Conservation (phyloP, 306 rosid genomes). For the Vigna nakashimae region DNA sequence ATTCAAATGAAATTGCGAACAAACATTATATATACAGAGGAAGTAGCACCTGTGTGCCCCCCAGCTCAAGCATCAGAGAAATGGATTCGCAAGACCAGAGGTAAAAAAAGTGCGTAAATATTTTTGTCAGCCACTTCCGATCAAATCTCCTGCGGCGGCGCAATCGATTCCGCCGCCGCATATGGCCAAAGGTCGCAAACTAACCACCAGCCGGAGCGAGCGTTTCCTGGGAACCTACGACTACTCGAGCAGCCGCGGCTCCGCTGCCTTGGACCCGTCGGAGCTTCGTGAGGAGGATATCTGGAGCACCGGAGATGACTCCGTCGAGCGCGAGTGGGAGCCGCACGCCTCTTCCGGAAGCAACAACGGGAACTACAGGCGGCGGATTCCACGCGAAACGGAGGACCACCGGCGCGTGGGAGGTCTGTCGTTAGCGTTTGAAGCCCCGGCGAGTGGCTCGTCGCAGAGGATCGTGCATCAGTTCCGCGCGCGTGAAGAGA, state of each 20-base stretch:
- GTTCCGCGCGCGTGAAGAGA: constrained; percentile 61
- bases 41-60: constrained; percentile 31
- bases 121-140: background rate
- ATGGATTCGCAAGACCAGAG: constrained; percentile 46
- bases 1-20: constrained; percentile 75
- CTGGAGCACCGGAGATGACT: constrained; percentile 66
- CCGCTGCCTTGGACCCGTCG: constrained; percentile 50
- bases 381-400: constrained; percentile 49
- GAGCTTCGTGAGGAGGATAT: constrained; percentile 90
- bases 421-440: constrained; percentile 76
- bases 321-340: constrained; percentile 49
- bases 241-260: constrained; percentile 49
- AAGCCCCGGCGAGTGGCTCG: constrained; percentile 50
- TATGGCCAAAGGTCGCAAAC: constrained; percentile 93
- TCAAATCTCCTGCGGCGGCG: constrained; percentile 20
- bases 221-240: constrained; percentile 68
- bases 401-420: constrained; percentile 51
- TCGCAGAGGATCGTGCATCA: constrained; percentile 77
- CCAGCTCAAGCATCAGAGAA: constrained; percentile 42
- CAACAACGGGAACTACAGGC: constrained; percentile 44
- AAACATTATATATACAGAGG: constrained; percentile 65
- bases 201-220: constrained; percentile 78
- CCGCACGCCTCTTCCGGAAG: constrained; percentile 5
- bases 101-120: background rate
- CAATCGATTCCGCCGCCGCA: constrained; percentile 47